Conservation (phyloP, 73 alveolate species). For the Paramecium tetraurelia region DNA sequence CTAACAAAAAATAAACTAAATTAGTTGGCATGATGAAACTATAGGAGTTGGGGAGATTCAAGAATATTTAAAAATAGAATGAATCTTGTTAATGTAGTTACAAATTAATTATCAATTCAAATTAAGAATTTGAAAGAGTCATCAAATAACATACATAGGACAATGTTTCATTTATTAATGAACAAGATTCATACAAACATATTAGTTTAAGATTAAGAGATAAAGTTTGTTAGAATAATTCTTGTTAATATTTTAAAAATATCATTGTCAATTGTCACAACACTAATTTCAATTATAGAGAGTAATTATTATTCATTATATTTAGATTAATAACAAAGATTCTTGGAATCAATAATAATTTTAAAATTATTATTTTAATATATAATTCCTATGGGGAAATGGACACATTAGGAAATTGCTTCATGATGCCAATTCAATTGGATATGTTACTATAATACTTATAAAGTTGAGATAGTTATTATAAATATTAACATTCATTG, state of each 20-base stretch:
- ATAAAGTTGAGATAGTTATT: background rate
- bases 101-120: background rate
- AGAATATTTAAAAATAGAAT: background rate
- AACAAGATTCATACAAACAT: background rate
- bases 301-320: background rate
- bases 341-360: background rate
- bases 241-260: background rate
- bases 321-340: background rate
- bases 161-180: background rate
- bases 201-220: background rate
- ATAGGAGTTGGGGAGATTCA: slow-evolving; percentile 19
- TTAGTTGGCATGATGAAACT: slow-evolving; percentile 36
- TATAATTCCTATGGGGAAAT: background rate
- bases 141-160: background rate
- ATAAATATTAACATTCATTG: too few relatives aligned
- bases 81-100: background rate
- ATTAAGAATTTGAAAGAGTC: background rate
- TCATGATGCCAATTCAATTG: background rate
- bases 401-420: background rate
- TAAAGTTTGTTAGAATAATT: background rate
- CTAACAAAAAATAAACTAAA: background rate
- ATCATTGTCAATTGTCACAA: background rate
- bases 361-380: background rate
- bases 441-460: background rate
- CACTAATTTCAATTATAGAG: background rate